Conservation (phyloP, 2,329 filamentous ascomycete genomes). For the Phialophora verrucosa region DNA sequence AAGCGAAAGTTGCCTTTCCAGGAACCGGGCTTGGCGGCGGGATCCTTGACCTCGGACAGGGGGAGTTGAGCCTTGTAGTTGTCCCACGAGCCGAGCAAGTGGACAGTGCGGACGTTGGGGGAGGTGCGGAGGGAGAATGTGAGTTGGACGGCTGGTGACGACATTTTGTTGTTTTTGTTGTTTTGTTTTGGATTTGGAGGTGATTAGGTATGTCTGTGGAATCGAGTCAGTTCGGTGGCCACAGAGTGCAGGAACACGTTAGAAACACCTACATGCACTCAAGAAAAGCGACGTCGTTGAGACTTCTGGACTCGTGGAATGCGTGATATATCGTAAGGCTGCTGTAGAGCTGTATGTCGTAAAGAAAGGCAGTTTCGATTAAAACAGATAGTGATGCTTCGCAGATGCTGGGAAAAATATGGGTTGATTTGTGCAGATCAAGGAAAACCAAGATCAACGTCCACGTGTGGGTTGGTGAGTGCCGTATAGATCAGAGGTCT, state of each 20-base stretch:
- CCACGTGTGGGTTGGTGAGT: conserved; percentile 24
- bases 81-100: conserved; percentile 98
- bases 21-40: conserved; percentile 80
- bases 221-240: neutral
- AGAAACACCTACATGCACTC: conserved; percentile 19
- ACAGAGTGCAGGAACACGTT: neutral
- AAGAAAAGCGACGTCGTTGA: conserved; percentile 31
- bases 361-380: conserved; percentile 20
- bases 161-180: conserved; percentile 32
- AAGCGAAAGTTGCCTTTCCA: conserved; percentile 98
- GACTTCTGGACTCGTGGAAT: conserved; percentile 31
- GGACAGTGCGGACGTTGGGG: conserved; percentile 94
- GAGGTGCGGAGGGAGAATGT: conserved; percentile 96
- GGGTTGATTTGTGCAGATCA: conserved; percentile 25
- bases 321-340: conserved; percentile 26
- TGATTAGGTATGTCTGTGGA: conserved; percentile 10
- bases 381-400: conserved; percentile 22
- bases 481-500: conserved; percentile 17
- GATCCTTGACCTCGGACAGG: conserved; percentile 75
- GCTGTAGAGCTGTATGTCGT: conserved; percentile 32
- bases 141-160: conserved; percentile 76
- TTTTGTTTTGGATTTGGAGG: conserved; percentile 10
- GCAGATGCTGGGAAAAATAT: conserved; percentile 15
- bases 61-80: conserved; percentile 94
- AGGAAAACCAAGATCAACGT: conserved; percentile 23